Evolutionary conservation across 2,329 filamentous ascomycete genomes (phyloP).

Genomic region (Metarhizium rileyi): DNA sequence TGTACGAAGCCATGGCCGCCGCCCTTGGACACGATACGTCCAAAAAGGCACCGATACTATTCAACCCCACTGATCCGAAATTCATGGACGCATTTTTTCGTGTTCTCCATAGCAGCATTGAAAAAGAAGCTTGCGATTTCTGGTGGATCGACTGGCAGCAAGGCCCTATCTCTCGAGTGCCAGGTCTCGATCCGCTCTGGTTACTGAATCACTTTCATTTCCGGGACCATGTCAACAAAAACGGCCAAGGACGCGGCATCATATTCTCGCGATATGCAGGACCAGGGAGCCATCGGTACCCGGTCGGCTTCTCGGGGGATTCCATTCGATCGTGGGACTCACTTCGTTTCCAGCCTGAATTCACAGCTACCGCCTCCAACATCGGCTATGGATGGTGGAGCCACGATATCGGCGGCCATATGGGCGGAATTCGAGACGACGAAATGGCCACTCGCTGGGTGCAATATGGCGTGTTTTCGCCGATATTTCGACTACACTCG

Average conservation of each 20-base stretch:
- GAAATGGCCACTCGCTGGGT: conserved; percentile 53
- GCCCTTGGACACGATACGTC: conserved; percentile 40
- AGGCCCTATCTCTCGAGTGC: conserved; percentile 42
- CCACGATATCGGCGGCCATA: conserved; percentile 58
- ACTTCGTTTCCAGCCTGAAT: conserved; percentile 55
- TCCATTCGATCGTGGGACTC: conserved; percentile 49
- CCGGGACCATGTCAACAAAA: conserved; percentile 35
- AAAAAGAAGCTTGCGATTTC: conserved; percentile 48
- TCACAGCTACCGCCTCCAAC: conserved; percentile 55
- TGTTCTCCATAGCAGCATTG: conserved; percentile 44
- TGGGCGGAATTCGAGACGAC: conserved; percentile 44
- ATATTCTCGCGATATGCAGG: conserved; percentile 54
- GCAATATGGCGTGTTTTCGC: conserved; percentile 50
- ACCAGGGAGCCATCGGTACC: conserved; percentile 53
- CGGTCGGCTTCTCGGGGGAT: conserved; percentile 56
- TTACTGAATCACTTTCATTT: conserved; percentile 56
- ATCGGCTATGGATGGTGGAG: conserved; percentile 62
- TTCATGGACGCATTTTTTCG: conserved; percentile 50
- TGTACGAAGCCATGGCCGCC: conserved; percentile 44
- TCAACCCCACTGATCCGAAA: conserved; percentile 41
- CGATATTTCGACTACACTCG: conserved; percentile 51
- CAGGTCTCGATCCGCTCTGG: conserved; percentile 53
- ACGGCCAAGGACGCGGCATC: conserved; percentile 29
- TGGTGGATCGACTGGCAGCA: conserved; percentile 64
- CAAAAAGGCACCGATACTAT: conserved; percentile 39